Evolutionary conservation across 352 stramenopile species (phyloP).

Genomic region (Globisporangium barbulae): DNA sequence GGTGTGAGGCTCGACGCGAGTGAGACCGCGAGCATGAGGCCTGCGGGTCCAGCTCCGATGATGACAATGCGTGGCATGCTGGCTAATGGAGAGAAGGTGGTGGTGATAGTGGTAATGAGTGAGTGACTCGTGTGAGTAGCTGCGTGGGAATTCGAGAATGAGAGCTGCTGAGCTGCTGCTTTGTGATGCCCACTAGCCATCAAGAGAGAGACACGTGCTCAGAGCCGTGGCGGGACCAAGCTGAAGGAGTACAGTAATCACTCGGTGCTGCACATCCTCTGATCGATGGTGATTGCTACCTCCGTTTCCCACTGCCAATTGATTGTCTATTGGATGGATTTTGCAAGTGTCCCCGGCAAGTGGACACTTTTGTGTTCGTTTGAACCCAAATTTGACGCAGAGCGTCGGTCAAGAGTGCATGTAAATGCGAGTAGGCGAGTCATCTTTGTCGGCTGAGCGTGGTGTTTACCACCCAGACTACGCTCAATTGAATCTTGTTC

Average conservation of each 20-base stretch:
- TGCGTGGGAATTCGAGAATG: background rate
- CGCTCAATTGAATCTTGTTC: too few relatives aligned
- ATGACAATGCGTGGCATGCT: constrained; percentile 1
- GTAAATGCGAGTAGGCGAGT: background rate
- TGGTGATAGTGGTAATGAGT: background rate
- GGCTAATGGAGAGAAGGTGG: background rate
- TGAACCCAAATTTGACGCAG: too few relatives aligned
- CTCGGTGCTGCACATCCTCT: background rate
- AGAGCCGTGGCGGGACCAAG: background rate
- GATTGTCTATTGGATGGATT: background rate
- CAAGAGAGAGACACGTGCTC: background rate
- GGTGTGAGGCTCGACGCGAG: background rate
- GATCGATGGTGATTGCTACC: background rate
- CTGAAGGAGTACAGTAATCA: background rate
- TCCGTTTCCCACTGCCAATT: background rate
- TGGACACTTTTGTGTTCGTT: background rate
- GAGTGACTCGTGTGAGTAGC: background rate
- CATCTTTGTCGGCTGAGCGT: background rate
- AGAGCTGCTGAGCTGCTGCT: background rate
- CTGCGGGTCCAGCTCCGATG: background rate
- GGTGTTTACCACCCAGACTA: background rate
- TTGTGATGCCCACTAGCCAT: background rate
- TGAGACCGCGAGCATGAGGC: background rate
- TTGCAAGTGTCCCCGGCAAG: background rate
- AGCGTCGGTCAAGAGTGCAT: background rate